phyloP scores from a whole-genome alignment of 768 basidiomycete genomes.

The Suillus spraguei region DNA sequence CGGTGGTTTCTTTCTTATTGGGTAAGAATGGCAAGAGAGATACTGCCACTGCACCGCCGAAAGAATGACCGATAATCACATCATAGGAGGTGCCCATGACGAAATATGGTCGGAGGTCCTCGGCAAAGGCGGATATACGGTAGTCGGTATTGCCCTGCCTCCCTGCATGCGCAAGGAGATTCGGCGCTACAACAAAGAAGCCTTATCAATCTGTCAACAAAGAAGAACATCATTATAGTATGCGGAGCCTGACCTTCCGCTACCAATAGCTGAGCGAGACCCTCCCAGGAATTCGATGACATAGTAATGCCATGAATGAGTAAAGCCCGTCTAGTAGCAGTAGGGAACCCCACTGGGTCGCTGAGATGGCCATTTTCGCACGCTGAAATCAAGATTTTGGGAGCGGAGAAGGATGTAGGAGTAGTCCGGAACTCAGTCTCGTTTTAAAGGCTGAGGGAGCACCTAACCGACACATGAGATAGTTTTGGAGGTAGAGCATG shows the following conservation, averaged over 20 bases:
- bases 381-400: not conserved
- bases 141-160: slow-evolving; percentile 1
- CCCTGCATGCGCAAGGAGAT: slow-evolving; percentile 5
- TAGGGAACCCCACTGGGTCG: not conserved
- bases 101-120: not conserved
- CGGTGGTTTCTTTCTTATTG: not conserved
- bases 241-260: not conserved
- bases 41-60: not conserved
- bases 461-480: not conserved
- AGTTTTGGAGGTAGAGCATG: not conserved
- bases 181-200: not conserved
- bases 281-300: not conserved
- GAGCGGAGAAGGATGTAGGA: not conserved
- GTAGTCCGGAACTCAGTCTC: not conserved
- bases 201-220: not conserved
- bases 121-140: not conserved
- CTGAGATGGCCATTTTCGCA: not conserved
- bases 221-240: not conserved
- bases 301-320: slow-evolving; percentile 2
- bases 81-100: not conserved
- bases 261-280: not conserved
- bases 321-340: not conserved
- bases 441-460: not conserved
- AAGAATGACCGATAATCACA: not conserved
- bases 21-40: not conserved